phyloP scores from a whole-genome alignment of 352 stramenopile species.

The Blastocystis sp. region DNA sequence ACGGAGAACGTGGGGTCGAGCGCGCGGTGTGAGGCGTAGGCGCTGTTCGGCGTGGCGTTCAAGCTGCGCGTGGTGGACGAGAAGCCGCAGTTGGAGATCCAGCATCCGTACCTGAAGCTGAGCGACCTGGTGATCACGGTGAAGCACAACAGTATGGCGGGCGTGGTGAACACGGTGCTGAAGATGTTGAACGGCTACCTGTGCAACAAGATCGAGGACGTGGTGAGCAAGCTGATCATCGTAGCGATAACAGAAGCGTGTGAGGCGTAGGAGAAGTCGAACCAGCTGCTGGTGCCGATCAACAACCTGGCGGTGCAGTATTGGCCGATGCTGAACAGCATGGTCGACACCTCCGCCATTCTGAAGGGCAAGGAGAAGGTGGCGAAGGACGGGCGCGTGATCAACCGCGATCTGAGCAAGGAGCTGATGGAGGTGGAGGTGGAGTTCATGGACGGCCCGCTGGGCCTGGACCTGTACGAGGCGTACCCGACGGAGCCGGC shows the following conservation, averaged over 20 bases:
- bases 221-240: conserved; percentile 39
- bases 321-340: conserved; percentile 53
- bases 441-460: conserved; percentile 50
- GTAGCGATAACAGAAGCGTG: not conserved
- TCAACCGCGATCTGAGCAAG: conserved; percentile 48
- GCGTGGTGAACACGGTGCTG: too few species aligned
- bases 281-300: conserved; percentile 8
- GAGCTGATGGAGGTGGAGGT: conserved; percentile 50
- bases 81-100: not conserved
- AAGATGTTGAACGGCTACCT: conserved; percentile 12
- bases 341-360: conserved; percentile 45
- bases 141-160: conserved; percentile 37
- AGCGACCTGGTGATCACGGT: conserved; percentile 8
- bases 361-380: conserved; percentile 44
- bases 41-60: conserved; percentile 47
- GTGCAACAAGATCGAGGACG: conserved; percentile 12
- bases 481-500: conserved; percentile 38
- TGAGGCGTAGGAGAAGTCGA: conserved; percentile 13
- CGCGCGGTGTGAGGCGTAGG: too few species aligned
- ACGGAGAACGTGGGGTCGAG: conserved; percentile 8
- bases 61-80: conserved; percentile 13
- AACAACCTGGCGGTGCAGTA: conserved; percentile 64
- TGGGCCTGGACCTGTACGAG: conserved; percentile 56
- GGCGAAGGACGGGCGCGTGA: conserved; percentile 53
- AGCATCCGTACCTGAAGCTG: conserved; percentile 55